Conservation (phyloP, 331 rosid genomes). For the Telfairia occidentalis region DNA sequence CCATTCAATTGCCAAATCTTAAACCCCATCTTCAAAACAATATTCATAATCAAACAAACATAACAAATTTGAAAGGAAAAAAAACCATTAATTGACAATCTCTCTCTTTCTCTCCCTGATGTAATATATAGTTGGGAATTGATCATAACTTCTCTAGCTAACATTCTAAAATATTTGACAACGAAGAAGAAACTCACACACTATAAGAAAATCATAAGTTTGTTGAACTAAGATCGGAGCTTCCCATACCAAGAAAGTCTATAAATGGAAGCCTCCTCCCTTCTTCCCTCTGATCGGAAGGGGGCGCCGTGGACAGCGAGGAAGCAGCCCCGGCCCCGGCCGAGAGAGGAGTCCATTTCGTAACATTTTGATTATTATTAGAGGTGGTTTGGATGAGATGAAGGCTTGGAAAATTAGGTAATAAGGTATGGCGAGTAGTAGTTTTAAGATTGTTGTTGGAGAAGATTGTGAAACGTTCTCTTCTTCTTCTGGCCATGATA, state of each 20-base stretch:
- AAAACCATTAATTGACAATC: neutral
- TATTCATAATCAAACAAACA: too few species aligned
- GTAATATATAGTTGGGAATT: neutral
- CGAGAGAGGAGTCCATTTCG: neutral
- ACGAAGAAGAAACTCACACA: neutral
- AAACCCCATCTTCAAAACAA: too few species aligned
- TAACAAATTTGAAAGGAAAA: too few species aligned
- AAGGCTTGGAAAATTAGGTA: neutral
- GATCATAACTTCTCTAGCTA: neutral
- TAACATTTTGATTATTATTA: too few species aligned
- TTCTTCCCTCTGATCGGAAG: neutral
- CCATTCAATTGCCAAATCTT: too few species aligned
- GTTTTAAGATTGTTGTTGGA: neutral
- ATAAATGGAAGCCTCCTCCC: conserved; percentile 3
- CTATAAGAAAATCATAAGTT: neutral
- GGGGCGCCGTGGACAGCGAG: too few species aligned
- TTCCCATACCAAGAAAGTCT: conserved; percentile 15
- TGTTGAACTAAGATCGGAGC: conserved; percentile 9
- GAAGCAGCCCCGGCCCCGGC: too few species aligned
- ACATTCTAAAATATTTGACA: conserved; percentile 3
- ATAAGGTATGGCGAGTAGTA: neutral
- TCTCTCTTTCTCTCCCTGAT: neutral
- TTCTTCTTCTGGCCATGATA: conserved; percentile 32
- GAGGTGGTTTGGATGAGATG: neutral
- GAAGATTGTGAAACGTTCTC: conserved; percentile 17